These are phyloP conservation scores for Ambrosia artemisiifolia DNA, from an alignment of 129 eudicot species.

Conservation along the genomic window DNA sequence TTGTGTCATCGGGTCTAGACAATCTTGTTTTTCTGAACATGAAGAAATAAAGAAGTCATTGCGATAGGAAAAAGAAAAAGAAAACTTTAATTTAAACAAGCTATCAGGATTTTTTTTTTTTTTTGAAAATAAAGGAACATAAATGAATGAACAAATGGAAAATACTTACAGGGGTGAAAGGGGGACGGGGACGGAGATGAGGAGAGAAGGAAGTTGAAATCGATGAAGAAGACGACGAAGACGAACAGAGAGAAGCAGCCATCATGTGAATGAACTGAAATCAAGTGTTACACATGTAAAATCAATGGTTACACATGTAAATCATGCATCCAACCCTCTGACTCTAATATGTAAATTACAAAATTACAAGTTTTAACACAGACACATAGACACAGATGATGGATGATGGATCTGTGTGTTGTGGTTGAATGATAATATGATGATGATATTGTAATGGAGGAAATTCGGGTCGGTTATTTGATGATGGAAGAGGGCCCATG, in stretches of 20 bases:
- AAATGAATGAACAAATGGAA: background rate
- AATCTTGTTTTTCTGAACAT: too few species aligned
- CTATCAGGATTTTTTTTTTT: too few species aligned
- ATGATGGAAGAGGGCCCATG: constrained; percentile 22
- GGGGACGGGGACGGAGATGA: constrained; percentile 42
- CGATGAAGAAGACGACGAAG: constrained; percentile 47
- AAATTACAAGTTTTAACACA: background rate
- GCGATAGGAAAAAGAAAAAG: too few species aligned
- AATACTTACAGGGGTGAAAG: constrained; percentile 71
- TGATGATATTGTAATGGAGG: constrained; percentile 1
- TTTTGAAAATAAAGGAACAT: too few species aligned
- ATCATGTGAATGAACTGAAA: constrained; percentile 23
- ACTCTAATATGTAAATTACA: background rate
- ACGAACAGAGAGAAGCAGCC: constrained; percentile 49
- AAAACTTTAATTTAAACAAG: too few species aligned
- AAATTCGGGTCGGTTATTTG: constrained; percentile 32
- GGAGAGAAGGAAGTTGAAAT: constrained; percentile 46
- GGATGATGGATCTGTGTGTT: constrained; percentile 2
- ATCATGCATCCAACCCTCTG: background rate
- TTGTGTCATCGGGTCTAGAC: too few species aligned
- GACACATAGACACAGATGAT: background rate
- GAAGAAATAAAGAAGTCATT: too few species aligned
- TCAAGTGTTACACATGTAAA: constrained; percentile 8
- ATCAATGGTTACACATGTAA: constrained; percentile 14
- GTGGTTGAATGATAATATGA: background rate